phyloP scores from a whole-genome alignment of 1,284 basidiomycete species.

The Trametes pubescens region DNA sequence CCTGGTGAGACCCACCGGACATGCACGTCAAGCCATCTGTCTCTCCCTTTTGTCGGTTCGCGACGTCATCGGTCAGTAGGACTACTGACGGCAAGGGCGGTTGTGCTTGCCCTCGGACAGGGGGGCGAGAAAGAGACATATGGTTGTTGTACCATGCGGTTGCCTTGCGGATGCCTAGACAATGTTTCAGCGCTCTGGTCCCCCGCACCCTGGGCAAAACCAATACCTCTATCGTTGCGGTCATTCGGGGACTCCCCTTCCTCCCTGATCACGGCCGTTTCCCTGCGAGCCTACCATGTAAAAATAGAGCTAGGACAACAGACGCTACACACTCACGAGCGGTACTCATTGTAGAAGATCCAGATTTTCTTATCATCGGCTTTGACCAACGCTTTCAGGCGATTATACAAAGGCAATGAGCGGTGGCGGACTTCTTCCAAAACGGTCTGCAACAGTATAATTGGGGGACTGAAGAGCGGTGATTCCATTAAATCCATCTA shows the following conservation, averaged over 20 bases:
- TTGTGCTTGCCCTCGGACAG: conserved; percentile 54
- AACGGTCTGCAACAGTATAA: conserved; percentile 95
- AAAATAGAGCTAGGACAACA: conserved; percentile 28
- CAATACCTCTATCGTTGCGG: conserved; percentile 87
- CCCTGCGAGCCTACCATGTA: conserved; percentile 50
- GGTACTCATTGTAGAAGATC: conserved; percentile 94
- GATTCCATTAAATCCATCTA: conserved; percentile 95
- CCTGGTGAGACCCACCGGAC: conserved; percentile 57
- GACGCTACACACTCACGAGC: conserved; percentile 64
- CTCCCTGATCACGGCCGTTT: conserved; percentile 79
- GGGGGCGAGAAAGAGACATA: conserved; percentile 61
- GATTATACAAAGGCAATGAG: conserved; percentile 92
- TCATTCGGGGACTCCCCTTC: conserved; percentile 89
- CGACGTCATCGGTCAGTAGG: conserved; percentile 90
- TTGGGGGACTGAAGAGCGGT: conserved; percentile 73
- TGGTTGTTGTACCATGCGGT: conserved; percentile 88
- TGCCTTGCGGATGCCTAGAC: conserved; percentile 82
- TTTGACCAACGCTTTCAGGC: conserved; percentile 83
- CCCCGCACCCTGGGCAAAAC: background rate
- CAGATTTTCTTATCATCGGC: conserved; percentile 85
- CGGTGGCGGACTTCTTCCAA: conserved; percentile 96
- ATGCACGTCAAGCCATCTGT: conserved; percentile 70
- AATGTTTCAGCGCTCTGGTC: background rate
- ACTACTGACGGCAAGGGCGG: conserved; percentile 69
- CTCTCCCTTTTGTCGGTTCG: conserved; percentile 82